Base-by-base conservation (phyloP, 139 green algal genomes). In the Medakamo hakoo region DNA sequence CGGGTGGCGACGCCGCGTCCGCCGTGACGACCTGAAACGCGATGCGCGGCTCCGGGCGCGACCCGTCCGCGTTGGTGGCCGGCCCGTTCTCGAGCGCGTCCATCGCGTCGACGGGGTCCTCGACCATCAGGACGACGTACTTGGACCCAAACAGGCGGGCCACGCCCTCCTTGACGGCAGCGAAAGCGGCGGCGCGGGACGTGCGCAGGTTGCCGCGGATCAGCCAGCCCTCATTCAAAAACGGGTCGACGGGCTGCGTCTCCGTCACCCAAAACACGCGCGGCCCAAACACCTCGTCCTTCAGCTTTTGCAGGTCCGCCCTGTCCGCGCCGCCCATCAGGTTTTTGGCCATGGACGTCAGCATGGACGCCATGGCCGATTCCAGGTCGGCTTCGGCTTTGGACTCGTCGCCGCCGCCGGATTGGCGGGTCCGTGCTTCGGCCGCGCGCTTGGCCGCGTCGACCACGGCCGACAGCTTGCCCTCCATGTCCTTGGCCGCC, bases 211-310 rank as follows among this genome's bases (percentile, higher is more conserved):
- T 96, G 62, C 90, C 89, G 23, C 80, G 75, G 4, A 94, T 68
- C 18, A 86, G 60, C 20, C 86, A 59, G 31, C 82, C 82, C 18
- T 58, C 71, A 49, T 82, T 69, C 30, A 79, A 30, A 23, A 62
- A 64, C 24, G 63, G 58, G 3, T 81, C 71, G 32, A 71, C 66
- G 21, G 71, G 68, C 28, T 49, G 63, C 20, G 78, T 86, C 58
- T 90, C 86, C 1, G 86, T 95, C 4, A 95, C 80, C 80, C 82
- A 95, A 65, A 91, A 95, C 16, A 71, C 80, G 26, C 71, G 76
- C 1, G 78, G 77, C 9, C 81, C 80, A 80, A 95, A 95, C 28
- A 84, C 77, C 23, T 78, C 62, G 28, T 89, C 80, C 60, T 84
- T 84, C 28, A 92, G 69, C 27, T 67, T 55, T 63, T 80, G 80